These are phyloP conservation scores for Dipodascopsis tothii DNA, from an alignment of 805 yeast species.

Conservation along the genomic window DNA sequence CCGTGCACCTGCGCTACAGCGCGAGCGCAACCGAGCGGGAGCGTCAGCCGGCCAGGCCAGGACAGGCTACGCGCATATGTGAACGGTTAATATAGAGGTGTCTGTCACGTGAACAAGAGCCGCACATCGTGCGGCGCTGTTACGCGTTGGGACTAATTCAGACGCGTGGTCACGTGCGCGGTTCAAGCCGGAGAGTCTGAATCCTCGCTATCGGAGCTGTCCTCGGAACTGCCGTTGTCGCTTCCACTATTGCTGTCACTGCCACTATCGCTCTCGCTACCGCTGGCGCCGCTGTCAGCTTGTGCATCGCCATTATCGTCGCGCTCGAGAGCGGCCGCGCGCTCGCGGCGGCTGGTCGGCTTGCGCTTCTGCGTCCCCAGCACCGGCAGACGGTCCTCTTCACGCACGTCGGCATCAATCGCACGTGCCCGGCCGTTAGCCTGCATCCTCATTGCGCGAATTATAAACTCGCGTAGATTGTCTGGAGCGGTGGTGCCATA, in stretches of 20 bases:
- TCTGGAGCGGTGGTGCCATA: slow-evolving; percentile 10
- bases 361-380: background rate
- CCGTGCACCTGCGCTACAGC: too few species aligned
- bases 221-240: background rate
- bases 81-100: too few species aligned
- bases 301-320: slow-evolving; percentile 12
- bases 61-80: too few species aligned
- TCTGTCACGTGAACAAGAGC: too few species aligned
- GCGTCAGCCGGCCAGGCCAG: too few species aligned
- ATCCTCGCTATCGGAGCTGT: slow-evolving; percentile 7
- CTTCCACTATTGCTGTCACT: background rate
- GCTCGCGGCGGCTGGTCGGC: slow-evolving; percentile 1
- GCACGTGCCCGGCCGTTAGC: background rate
- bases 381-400: background rate
- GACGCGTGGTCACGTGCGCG: too few species aligned
- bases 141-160: too few species aligned
- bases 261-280: background rate
- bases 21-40: too few species aligned
- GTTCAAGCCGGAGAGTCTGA: too few species aligned
- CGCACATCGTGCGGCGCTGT: too few species aligned
- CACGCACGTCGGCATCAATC: background rate
- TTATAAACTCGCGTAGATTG: slow-evolving; percentile 2
- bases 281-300: background rate
- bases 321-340: slow-evolving; percentile 8
- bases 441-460: slow-evolving; percentile 2